A percentile compares a stretch with the other conserved stretches of the same genome.
These are phyloP conservation scores for sorghum (Sorghum bicolor) DNA, from an alignment of 176 grass and related monocot genomes.

Conservation along the genomic window Sorghum_bicolor_NCBIv3 NC_012872.2:64826001-64826500, in stretches of 20 bases:
- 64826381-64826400: not conserved
- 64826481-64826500: not conserved
- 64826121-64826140: slow-evolving; percentile 14
- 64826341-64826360: slow-evolving; percentile 4
- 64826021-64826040: slow-evolving; percentile 65
- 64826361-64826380: slow-evolving; percentile 3
- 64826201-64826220: not conserved
- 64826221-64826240: not conserved
- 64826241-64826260: not conserved
- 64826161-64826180: too few species aligned
- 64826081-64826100: slow-evolving; percentile 1
- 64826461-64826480: not conserved
- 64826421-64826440: not conserved
- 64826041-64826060: slow-evolving; percentile 53
- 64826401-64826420: slow-evolving; percentile 11
- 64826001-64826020: slow-evolving; percentile 49
- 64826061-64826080: slow-evolving; percentile 32
- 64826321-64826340: not conserved
- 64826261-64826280: not conserved
- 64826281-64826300: not conserved
- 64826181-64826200: too few species aligned
- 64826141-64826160: not conserved
- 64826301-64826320: not conserved
- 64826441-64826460: too few species aligned
- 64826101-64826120: not conserved